Evolutionary conservation across 2,329 filamentous ascomycete genomes (phyloP), one percentile per base, ranked within the genome.

Genomic region (Nemania sp.): DNA sequence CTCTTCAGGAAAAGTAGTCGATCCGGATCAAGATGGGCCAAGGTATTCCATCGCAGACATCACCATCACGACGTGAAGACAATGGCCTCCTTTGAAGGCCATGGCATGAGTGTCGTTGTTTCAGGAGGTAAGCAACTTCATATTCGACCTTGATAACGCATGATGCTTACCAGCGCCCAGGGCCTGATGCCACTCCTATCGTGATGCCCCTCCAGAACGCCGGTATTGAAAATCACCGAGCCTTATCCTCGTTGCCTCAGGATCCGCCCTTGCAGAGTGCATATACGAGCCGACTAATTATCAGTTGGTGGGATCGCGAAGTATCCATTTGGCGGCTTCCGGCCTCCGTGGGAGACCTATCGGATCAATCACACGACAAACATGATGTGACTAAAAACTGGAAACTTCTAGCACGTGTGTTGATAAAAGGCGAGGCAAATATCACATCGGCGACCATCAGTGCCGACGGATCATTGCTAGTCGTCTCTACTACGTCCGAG

Each of bases 11-110:
- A 88, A 67, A 82, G 83, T 49, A 77, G 80, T 59, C 82, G 83
- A 47, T 80, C 85, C 20, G 83, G 82, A 60, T 80, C 82, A 54
- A 85, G 88, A 72, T 99, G 95, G 95, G 85, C 85, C 60, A 94
- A 95, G 75, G 83, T 91, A n/a, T 90, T 87, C 75, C 92, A 96
- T 72, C 85, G 91, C 67, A 84, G 92, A 71, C 93, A 94, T 72
- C 95, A 99, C 73, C 87, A 89, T 47, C 93, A 98, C 75, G 95
- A 99, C 78, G 92, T 98, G 70, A 98, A 98, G 79, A 86, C 92
- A 1, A 91, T 98, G 86, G 90, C 92, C 35, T 88, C 91, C 0
- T 98, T 94, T 66, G 95, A 99, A 75, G 89, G 89, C 54, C 87
- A 85, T 52, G 87, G 87, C 51, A 85, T 97, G 71, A 98, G 92